Base-by-base conservation (phyloP, 2,329 filamentous ascomycete species). In the Aureobasidium lini region DNA sequence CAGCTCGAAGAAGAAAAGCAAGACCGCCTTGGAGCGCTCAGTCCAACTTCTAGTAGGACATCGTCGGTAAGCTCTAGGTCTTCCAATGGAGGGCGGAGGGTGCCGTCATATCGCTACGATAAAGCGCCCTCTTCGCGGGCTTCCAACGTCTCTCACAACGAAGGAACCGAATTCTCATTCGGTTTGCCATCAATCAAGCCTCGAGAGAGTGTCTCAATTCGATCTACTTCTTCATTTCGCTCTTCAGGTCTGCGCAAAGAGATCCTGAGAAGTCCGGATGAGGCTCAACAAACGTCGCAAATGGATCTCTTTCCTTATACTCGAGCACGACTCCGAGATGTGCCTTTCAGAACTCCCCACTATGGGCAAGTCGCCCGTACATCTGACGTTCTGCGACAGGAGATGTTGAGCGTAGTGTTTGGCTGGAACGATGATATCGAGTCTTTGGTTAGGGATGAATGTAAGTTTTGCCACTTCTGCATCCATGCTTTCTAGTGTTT, bases 321-420 rank as follows among this genome's bases (percentile, higher is more conserved):
- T 3, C 86, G 89, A 58, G 86, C 87, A 44, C 84, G 92, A 15
- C 78, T 97, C 6, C 88, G 84, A 62, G 90, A 96, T 64, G 84
- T 96, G 4, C 86, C 89, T 0, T 95, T 95, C 70, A 86, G 87
- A 66, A 84, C 87, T 49, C 84, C 86, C 0, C 80, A 84, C 46
- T 77, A 79, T 47, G 76, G 73, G 31, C 71, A 71, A 44, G 71
- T 70, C 43, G 70, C 65, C 32, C 66, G 74, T 13, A 76, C 71
- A 6, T 74, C 84, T 8, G 88, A 96, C 65, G 87, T 95, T 65
- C 80, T 96, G 46, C 85, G 93, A 49, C 82, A 82, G 48, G 92
- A 96, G 72, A 96, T 99, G 92, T 81, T 99, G 4, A 89, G 82
- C 65, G 88, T 92, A 6, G 91, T 99, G 1, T 99, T 99, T 72